Percentiles rank a stretch among this genome's conserved stretches.
Evolutionary conservation across 306 rosid genomes (phyloP).

Genomic region (cucumber (Cucumis sativus)): Cucumber_9930_V3 NC_026661.2:18412501-18413000

Average conservation of each 20-base stretch:
- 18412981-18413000: slow-evolving; percentile 9
- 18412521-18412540: slow-evolving; percentile 74
- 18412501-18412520: slow-evolving; percentile 81
- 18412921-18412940: slow-evolving; percentile 22
- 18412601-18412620: not conserved
- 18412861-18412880: not conserved
- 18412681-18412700: slow-evolving; percentile 10
- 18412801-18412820: slow-evolving; percentile 80
- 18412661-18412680: slow-evolving; percentile 1
- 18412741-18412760: slow-evolving; percentile 91
- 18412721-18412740: slow-evolving; percentile 66
- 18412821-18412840: slow-evolving; percentile 51
- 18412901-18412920: slow-evolving; percentile 35
- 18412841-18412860: slow-evolving; percentile 19
- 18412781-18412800: slow-evolving; percentile 63
- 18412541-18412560: slow-evolving; percentile 91
- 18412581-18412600: not conserved
- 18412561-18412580: slow-evolving; percentile 19
- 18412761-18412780: slow-evolving; percentile 79
- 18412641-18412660: not conserved
- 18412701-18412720: slow-evolving; percentile 5
- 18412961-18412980: slow-evolving; percentile 14
- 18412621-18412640: not conserved
- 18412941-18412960: slow-evolving; percentile 9
- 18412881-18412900: slow-evolving; percentile 20